Evolutionary conservation across 257 asterid genomes (phyloP).

Genomic region (Penstemon eatonii): DNA sequence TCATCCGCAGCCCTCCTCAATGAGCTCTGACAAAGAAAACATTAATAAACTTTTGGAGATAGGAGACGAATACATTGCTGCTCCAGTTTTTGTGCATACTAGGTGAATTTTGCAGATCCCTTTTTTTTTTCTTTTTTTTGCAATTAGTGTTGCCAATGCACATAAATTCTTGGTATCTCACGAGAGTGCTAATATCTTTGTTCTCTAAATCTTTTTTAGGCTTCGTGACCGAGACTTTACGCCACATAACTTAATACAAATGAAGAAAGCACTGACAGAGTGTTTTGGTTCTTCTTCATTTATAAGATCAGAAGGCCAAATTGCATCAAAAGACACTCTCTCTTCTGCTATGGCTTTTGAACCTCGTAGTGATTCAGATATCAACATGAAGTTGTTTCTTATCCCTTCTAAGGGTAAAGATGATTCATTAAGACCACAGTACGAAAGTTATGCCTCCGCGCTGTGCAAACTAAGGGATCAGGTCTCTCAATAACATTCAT

Average conservation of each 20-base stretch:
- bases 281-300: slow-evolving; percentile 57
- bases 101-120: slow-evolving; percentile 46
- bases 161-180: neutral
- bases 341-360: slow-evolving; percentile 23
- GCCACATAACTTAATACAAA: slow-evolving; percentile 38
- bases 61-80: slow-evolving; percentile 69
- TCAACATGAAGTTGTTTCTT: slow-evolving; percentile 53
- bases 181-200: neutral
- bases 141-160: neutral
- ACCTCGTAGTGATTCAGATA: slow-evolving; percentile 32
- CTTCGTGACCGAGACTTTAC: slow-evolving; percentile 54
- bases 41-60: slow-evolving; percentile 47
- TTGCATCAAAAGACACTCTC: slow-evolving; percentile 35
- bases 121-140: neutral
- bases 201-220: slow-evolving; percentile 37
- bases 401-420: slow-evolving; percentile 64
- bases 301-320: slow-evolving; percentile 46
- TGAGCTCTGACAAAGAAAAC: slow-evolving; percentile 60
- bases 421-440: slow-evolving; percentile 46
- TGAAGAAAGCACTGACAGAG: slow-evolving; percentile 58
- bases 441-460: slow-evolving; percentile 58
- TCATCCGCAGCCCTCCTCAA: slow-evolving; percentile 52
- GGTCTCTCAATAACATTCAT: slow-evolving; percentile 38
- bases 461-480: slow-evolving; percentile 79
- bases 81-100: slow-evolving; percentile 80